Evolutionary conservation across 2,329 filamentous ascomycete genomes (phyloP).

Genomic region (Colletotrichum spaethianum): DNA sequence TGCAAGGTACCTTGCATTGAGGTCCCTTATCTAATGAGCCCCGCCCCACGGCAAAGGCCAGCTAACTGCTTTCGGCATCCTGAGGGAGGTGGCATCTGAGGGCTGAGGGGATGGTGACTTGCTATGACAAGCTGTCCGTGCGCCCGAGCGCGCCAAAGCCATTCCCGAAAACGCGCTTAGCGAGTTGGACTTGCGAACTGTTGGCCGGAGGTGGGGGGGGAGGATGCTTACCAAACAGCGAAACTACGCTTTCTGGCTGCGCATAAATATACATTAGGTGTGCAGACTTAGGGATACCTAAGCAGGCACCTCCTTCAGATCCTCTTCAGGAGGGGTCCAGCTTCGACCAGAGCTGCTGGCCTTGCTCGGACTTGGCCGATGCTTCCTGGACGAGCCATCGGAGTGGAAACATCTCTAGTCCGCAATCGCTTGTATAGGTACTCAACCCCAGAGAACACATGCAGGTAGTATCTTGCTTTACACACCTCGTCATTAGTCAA

Average conservation of each 20-base stretch:
- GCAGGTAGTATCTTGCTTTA: neutral
- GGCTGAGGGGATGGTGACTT: neutral
- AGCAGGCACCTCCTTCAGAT: neutral
- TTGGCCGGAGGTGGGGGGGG: too few species aligned
- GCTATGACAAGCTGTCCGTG: neutral
- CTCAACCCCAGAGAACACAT: neutral
- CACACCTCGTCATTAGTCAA: neutral
- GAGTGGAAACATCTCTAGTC: neutral
- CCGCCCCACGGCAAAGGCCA: neutral
- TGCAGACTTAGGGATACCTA: neutral
- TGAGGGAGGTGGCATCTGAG: neutral
- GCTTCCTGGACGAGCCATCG: neutral
- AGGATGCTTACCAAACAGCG: neutral
- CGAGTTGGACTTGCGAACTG: neutral
- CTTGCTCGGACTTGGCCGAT: neutral
- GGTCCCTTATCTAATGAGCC: neutral
- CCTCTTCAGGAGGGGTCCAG: neutral
- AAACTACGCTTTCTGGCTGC: neutral
- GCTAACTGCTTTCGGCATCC: slow-evolving; percentile 1
- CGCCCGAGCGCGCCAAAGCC: neutral
- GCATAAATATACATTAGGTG: too few species aligned
- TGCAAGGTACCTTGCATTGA: neutral
- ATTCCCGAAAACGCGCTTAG: neutral
- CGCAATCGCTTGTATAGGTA: neutral
- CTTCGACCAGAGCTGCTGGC: neutral